Base-by-base conservation (phyloP, 2,329 filamentous ascomycete species). In the Fulvia fulva region DNA sequence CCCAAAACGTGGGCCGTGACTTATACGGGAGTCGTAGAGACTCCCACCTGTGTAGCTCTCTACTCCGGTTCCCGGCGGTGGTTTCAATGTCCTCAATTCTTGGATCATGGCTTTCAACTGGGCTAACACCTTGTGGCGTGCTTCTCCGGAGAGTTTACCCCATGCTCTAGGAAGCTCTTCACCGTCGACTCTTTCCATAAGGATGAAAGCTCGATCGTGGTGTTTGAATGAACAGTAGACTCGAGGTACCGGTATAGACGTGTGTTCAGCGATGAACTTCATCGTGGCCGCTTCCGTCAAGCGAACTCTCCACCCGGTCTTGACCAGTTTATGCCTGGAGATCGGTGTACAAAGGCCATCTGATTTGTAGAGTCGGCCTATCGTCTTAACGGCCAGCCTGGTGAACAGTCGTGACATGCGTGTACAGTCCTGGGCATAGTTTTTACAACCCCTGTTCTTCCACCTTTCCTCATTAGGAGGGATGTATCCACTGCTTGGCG, bases 101-200 rank as follows among this genome's bases (percentile, higher is more conserved):
- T 55, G 30, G 7, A 63, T 8, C 46, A 53, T 55, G 21, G 16
- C n/a, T 50, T 50, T 59, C 16, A 61, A 19, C 44, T 63, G 61
- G 4, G 32, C 14, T 30, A 63, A 45, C 11, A 62, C 26, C 32
- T 30, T 50, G 22, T 26, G 14, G 11, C 50, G 32, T 21, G 58
- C 46, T 43, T 45, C 46, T 30, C 43, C 32, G 14, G 59, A 32
- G 4, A 43, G 16, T 25, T 5, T 23, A 11, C 50, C 32, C 57
- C 57, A 60, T 32, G 5, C 26, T 11, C 45, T 23, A n/a, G 23
- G 25, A 51, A 59, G 21, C 28, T 14, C 28, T 41, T 51, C 30
- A 11, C 54, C 54, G 16, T 5, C n/a, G 14, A 51, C 23, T 28
- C 54, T 51, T 19, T 56, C 54, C 54, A 56, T 56, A 21, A 56